Conservation (phyloP, 495 filamentous ascomycete species). For the Patellaria atrata region DNA sequence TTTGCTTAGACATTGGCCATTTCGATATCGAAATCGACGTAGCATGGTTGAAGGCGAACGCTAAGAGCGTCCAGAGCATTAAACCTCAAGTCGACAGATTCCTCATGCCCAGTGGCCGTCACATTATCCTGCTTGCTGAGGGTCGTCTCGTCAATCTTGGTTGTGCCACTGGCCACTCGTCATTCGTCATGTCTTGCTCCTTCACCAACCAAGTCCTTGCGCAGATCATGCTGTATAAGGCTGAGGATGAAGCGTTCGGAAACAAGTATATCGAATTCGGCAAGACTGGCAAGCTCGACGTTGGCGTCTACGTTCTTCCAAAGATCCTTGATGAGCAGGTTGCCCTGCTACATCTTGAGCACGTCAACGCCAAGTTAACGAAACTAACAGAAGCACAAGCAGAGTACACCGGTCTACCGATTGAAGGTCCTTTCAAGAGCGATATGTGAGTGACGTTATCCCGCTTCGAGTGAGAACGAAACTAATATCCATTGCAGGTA, state of each 20-base stretch:
- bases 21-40: conserved; percentile 99
- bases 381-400: conserved; percentile 72
- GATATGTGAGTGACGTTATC: conserved; percentile 37
- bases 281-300: conserved; percentile 72
- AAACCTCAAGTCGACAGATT: conserved; percentile 99
- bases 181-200: conserved; percentile 99
- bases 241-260: conserved; percentile 70
- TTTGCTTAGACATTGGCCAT: conserved; percentile 80
- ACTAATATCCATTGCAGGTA: conserved; percentile 21
- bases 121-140: conserved; percentile 97
- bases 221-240: conserved; percentile 97
- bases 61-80: conserved; percentile 87
- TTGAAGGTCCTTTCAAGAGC: conserved; percentile 87
- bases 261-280: conserved; percentile 94
- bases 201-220: conserved; percentile 99
- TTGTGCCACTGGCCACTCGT: conserved; percentile 97
- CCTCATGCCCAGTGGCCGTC: conserved; percentile 81
- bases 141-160: conserved; percentile 98
- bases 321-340: conserved; percentile 99
- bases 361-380: conserved; percentile 90
- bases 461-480: neutral
- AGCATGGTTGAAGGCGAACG: conserved; percentile 96
- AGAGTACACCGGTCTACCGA: conserved; percentile 77
- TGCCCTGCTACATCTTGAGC: conserved; percentile 77
- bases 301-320: conserved; percentile 92